Conservation (phyloP, 768 basidiomycete species). For the Boletus insuetus region DNA sequence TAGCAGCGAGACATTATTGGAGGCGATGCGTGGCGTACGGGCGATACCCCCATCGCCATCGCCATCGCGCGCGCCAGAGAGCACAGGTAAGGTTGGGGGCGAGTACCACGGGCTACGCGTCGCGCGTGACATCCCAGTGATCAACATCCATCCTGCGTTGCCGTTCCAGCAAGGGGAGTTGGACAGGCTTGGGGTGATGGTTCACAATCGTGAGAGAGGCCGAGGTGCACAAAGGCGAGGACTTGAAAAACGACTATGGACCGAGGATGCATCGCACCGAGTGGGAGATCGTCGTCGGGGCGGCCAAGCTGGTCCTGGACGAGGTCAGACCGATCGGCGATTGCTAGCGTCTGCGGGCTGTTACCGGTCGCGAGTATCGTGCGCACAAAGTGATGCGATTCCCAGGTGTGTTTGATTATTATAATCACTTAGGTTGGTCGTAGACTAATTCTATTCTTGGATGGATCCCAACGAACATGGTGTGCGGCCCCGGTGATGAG, state of each 20-base stretch:
- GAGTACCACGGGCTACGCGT: slow-evolving; percentile 14
- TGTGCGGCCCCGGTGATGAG: slow-evolving; percentile 27
- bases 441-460: slow-evolving; percentile 19
- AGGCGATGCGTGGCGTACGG: slow-evolving; percentile 49
- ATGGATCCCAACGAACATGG: slow-evolving; percentile 12
- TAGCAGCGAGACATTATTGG: slow-evolving; percentile 70
- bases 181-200: slow-evolving; percentile 79
- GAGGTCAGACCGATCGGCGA: slow-evolving; percentile 35
- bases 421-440: not conserved
- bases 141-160: slow-evolving; percentile 95
- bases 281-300: slow-evolving; percentile 90
- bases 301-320: slow-evolving; percentile 66
- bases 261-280: slow-evolving; percentile 77
- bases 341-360: not conserved
- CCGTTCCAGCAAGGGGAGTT: slow-evolving; percentile 87
- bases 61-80: too few relatives aligned
- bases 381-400: too few relatives aligned
- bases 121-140: slow-evolving; percentile 63
- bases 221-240: slow-evolving; percentile 67
- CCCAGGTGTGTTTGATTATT: not conserved
- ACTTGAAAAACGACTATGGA: slow-evolving; percentile 64
- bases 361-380: too few relatives aligned
- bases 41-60: not conserved
- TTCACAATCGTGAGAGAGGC: slow-evolving; percentile 84
- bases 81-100: slow-evolving; percentile 28